Conservation (phyloP, 2,329 filamentous ascomycete genomes). For the Paraphoma chrysanthemicola region DNA sequence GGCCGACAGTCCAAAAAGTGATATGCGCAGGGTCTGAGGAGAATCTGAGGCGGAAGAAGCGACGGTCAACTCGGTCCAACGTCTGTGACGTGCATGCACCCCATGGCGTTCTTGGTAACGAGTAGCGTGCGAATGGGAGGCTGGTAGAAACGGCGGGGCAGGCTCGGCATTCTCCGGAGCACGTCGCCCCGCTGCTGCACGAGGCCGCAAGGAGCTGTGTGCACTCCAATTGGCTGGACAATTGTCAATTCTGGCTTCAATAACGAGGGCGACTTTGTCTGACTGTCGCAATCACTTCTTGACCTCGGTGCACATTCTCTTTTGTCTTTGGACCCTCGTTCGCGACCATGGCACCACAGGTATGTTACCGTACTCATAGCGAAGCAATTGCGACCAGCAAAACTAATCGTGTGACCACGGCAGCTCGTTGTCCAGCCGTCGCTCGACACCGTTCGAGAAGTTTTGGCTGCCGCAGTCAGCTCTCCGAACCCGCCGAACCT, state of each 20-base stretch:
- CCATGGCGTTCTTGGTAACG: constrained; percentile 1
- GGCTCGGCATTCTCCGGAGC: not conserved
- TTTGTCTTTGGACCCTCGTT: not conserved
- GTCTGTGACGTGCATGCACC: constrained; percentile 15
- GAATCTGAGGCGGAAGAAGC: constrained; percentile 4
- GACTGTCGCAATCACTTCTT: not conserved
- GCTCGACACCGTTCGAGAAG: constrained; percentile 64
- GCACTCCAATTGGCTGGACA: constrained; percentile 21
- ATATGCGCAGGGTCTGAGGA: not conserved
- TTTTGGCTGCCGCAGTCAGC: constrained; percentile 60
- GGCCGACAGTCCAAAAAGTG: not conserved
- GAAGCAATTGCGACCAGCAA: not conserved
- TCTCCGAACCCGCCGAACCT: constrained; percentile 73
- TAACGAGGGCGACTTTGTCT: constrained; percentile 8
- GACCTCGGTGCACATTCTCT: not conserved
- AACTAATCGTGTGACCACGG: constrained; percentile 39
- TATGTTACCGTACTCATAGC: constrained; percentile 12
- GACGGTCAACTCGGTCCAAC: constrained; percentile 5
- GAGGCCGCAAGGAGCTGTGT: not conserved
- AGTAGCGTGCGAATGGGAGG: constrained; percentile 2
- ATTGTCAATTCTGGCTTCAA: constrained; percentile 19
- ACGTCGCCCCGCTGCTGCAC: not conserved
- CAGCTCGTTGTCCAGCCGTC: constrained; percentile 64
- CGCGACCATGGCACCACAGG: constrained; percentile 33
- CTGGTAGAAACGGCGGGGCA: not conserved